Percentiles rank a stretch among this genome's conserved stretches.
These are phyloP conservation scores for Aspergillus brasiliensis DNA, from an alignment of 2,329 filamentous ascomycete genomes.

Conservation along the genomic window DNA sequence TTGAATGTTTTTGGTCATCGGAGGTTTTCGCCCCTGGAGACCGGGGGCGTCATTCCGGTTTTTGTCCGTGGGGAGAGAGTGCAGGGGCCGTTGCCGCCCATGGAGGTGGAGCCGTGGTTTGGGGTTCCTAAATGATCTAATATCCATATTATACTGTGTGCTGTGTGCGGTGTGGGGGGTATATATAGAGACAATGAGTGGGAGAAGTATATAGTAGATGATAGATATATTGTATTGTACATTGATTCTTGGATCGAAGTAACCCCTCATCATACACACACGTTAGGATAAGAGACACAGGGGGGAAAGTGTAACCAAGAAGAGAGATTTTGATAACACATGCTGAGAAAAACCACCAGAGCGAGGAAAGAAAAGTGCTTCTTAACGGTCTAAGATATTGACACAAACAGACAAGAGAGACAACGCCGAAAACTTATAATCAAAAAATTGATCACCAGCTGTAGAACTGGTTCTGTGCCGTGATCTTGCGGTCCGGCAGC, in stretches of 20 bases:
- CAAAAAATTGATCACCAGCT: constrained; percentile 67
- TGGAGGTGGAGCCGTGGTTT: constrained; percentile 28
- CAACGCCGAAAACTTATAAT: constrained; percentile 28
- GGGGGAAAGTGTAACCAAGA: not conserved
- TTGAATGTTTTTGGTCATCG: constrained; percentile 51
- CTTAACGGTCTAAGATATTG: constrained; percentile 27
- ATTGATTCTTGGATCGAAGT: constrained; percentile 4
- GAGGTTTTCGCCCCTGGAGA: constrained; percentile 46
- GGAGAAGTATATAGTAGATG: not conserved
- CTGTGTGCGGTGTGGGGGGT: not conserved
- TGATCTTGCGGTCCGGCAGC: constrained; percentile 81
- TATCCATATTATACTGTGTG: not conserved
- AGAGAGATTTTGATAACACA: not conserved
- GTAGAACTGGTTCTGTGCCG: constrained; percentile 85
- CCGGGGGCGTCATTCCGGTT: constrained; percentile 56
- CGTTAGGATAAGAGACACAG: not conserved
- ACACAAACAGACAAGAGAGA: constrained; percentile 24
- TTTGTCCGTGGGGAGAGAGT: constrained; percentile 48
- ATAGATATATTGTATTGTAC: constrained; percentile 15
- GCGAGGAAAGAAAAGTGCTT: constrained; percentile 21
- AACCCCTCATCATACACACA: not conserved
- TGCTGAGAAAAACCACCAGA: constrained; percentile 18
- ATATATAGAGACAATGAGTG: not conserved
- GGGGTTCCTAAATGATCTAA: constrained; percentile 18
- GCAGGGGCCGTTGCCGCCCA: constrained; percentile 18